phyloP scores from a whole-genome alignment of 208 protist species.

The Crithidia mellificae region DNA sequence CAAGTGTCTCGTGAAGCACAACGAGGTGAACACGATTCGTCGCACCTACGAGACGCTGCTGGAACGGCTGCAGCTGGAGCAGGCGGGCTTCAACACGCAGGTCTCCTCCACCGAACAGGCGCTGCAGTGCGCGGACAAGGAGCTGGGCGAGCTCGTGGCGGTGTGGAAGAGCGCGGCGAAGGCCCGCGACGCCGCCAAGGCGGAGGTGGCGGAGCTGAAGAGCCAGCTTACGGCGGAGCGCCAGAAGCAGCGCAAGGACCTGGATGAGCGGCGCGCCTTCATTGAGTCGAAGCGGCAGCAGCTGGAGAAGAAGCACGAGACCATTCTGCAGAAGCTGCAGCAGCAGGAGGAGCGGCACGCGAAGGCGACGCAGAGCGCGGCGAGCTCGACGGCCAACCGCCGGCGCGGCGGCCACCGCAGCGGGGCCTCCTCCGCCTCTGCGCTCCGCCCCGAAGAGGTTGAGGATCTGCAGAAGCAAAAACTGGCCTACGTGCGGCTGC shows the following conservation, averaged over 20 bases:
- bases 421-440: constrained; percentile 21
- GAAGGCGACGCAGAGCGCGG: constrained; percentile 23
- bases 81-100: constrained; percentile 91
- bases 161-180: constrained; percentile 88
- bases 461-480: constrained; percentile 76
- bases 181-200: constrained; percentile 78
- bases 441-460: constrained; percentile 65
- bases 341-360: constrained; percentile 75
- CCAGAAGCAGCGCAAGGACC: constrained; percentile 78
- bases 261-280: constrained; percentile 82
- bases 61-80: constrained; percentile 92
- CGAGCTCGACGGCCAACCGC: constrained; percentile 1
- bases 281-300: constrained; percentile 77
- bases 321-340: constrained; percentile 62
- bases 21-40: constrained; percentile 93
- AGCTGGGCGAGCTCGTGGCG: constrained; percentile 86
- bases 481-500: constrained; percentile 90
- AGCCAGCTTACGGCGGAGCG: constrained; percentile 70
- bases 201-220: constrained; percentile 79
- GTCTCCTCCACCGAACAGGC: constrained; percentile 88
- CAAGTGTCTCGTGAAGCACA: constrained; percentile 97
- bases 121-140: constrained; percentile 86
- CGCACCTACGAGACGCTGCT: constrained; percentile 96
- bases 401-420: constrained; percentile 29
- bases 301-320: constrained; percentile 62